Conservation (phyloP, 495 filamentous ascomycete genomes). For the Chaetomium fimeti region DNA sequence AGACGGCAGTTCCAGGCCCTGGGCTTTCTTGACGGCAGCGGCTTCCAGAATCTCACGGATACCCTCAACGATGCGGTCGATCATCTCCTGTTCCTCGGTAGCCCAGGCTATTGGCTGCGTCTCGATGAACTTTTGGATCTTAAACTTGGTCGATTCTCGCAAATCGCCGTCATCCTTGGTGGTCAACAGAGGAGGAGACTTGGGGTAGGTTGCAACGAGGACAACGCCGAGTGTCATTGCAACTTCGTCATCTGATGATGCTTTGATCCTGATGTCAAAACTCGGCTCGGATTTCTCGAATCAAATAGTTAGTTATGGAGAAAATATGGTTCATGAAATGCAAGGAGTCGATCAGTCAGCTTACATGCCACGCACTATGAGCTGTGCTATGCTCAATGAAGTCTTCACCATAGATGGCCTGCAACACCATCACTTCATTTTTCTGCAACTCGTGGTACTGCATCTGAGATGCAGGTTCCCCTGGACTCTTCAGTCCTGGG, state of each 20-base stretch:
- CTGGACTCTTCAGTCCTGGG: constrained; percentile 44
- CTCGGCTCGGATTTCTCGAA: constrained; percentile 70
- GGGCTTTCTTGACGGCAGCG: constrained; percentile 68
- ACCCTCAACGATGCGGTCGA: constrained; percentile 77
- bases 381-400: constrained; percentile 70
- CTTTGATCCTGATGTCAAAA: constrained; percentile 75
- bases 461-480: constrained; percentile 42
- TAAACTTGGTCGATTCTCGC: constrained; percentile 61
- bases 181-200: constrained; percentile 71
- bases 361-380: constrained; percentile 82
- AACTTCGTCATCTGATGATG: constrained; percentile 66
- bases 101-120: constrained; percentile 66
- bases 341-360: not conserved
- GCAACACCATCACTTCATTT: constrained; percentile 81
- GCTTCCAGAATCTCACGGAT: constrained; percentile 88
- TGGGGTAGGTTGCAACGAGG: constrained; percentile 90
- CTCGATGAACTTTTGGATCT: constrained; percentile 67
- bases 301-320: constrained; percentile 16
- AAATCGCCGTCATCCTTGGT: constrained; percentile 63
- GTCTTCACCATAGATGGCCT: constrained; percentile 91
- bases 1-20: constrained; percentile 73
- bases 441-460: constrained; percentile 82
- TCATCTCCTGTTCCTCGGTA: constrained; percentile 67
- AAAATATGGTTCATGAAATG: not conserved
- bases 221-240: constrained; percentile 64